phyloP scores from a whole-genome alignment of 2,329 filamentous ascomycete species.

The Kalmusia sp. region DNA sequence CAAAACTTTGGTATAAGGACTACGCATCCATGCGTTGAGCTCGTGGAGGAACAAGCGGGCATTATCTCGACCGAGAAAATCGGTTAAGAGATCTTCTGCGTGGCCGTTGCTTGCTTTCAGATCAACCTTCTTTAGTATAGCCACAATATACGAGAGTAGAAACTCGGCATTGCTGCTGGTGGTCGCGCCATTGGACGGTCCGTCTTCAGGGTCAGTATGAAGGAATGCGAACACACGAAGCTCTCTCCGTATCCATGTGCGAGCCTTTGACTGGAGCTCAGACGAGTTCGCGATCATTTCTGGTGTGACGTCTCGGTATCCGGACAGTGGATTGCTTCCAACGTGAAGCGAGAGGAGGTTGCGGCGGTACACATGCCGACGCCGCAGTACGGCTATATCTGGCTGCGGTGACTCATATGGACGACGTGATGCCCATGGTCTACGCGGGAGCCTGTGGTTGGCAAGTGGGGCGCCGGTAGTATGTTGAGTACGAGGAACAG shows the following conservation, averaged over 20 bases:
- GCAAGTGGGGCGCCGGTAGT: slow-evolving; percentile 9
- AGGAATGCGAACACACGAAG: slow-evolving; percentile 83
- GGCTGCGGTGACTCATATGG: slow-evolving; percentile 32
- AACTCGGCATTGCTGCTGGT: slow-evolving; percentile 78
- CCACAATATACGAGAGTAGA: slow-evolving; percentile 83
- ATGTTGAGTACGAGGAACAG: slow-evolving; percentile 50
- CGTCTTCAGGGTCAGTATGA: slow-evolving; percentile 44
- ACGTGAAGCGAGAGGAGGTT: slow-evolving; percentile 80
- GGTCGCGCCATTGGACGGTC: slow-evolving; percentile 24
- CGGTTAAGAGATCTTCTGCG: slow-evolving; percentile 78
- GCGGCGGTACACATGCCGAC: slow-evolving; percentile 75
- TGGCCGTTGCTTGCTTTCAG: slow-evolving; percentile 79
- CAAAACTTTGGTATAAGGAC: slow-evolving; percentile 73
- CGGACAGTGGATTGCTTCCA: slow-evolving; percentile 79
- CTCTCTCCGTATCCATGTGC: slow-evolving; percentile 83
- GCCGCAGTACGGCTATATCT: slow-evolving; percentile 61
- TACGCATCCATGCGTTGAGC: slow-evolving; percentile 80
- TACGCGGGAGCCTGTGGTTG: slow-evolving; percentile 23
- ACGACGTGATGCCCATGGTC: slow-evolving; percentile 23
- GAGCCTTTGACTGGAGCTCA: slow-evolving; percentile 76
- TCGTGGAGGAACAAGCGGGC: slow-evolving; percentile 84
- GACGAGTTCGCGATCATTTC: slow-evolving; percentile 68
- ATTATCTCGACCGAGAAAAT: slow-evolving; percentile 78
- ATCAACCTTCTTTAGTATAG: slow-evolving; percentile 83
- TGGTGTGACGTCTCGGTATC: slow-evolving; percentile 77